phyloP scores from a whole-genome alignment of 331 rosid genomes.

The Rosa hybrid region DNA sequence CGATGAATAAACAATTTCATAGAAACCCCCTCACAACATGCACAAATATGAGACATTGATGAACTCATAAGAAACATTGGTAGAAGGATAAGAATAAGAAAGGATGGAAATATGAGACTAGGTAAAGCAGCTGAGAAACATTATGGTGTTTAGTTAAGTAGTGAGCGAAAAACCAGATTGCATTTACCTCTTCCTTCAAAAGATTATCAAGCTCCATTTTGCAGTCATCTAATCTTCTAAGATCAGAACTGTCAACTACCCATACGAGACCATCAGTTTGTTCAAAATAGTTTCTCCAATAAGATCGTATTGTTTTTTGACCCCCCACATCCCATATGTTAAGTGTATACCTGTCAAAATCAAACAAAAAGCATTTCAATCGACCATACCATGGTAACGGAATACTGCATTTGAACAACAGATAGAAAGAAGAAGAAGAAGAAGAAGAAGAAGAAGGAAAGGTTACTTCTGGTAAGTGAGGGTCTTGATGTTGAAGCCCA shows the following conservation, averaged over 20 bases:
- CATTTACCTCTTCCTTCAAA: conserved; percentile 80
- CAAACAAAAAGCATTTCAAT: not conserved
- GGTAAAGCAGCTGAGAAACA: not conserved
- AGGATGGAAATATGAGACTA: not conserved
- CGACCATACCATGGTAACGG: too few species aligned
- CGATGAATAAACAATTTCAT: not conserved
- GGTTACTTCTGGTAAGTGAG: conserved; percentile 64
- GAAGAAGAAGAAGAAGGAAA: too few species aligned
- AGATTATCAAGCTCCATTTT: conserved; percentile 81
- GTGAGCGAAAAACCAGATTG: not conserved
- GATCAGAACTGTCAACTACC: conserved; percentile 96
- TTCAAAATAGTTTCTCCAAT: conserved; percentile 96
- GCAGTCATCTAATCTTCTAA: conserved; percentile 89
- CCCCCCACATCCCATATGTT: conserved; percentile 99
- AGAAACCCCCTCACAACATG: not conserved
- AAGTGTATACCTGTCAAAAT: conserved; percentile 63
- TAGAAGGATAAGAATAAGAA: not conserved
- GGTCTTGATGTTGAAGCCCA: conserved; percentile 92
- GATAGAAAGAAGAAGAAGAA: too few species aligned
- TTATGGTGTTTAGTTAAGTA: not conserved
- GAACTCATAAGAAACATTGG: not conserved
- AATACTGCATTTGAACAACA: too few species aligned
- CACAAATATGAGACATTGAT: not conserved
- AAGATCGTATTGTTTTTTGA: conserved; percentile 88
- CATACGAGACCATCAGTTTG: conserved; percentile 92